These are phyloP conservation scores for Lentinula boryana DNA, from an alignment of 768 basidiomycete genomes.

Conservation along the genomic window DNA sequence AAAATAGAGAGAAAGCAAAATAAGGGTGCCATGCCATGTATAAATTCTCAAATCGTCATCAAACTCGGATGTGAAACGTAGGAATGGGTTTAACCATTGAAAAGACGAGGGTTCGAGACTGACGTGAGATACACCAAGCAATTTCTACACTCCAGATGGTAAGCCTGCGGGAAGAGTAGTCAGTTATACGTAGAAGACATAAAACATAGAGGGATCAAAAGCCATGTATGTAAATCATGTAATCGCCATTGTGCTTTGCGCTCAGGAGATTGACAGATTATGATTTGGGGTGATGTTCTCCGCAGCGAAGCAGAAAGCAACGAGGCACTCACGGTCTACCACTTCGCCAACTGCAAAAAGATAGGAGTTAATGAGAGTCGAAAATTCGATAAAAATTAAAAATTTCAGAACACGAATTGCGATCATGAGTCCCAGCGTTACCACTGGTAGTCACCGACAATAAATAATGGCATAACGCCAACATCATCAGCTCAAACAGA, in stretches of 20 bases:
- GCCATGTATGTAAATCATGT: constrained; percentile 9
- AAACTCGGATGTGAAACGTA: constrained; percentile 40
- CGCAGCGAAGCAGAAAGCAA: background rate
- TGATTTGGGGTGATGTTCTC: constrained; percentile 25
- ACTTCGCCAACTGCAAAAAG: constrained; percentile 1
- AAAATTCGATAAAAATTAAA: background rate
- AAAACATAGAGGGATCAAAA: constrained; percentile 2
- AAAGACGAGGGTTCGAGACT: background rate
- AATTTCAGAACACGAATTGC: constrained; percentile 42
- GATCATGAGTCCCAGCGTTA: constrained; percentile 35
- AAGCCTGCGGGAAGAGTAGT: background rate
- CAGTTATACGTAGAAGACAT: background rate
- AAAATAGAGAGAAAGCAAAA: background rate
- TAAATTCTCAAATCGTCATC: constrained; percentile 14
- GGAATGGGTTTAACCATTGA: constrained; percentile 26
- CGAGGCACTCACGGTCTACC: background rate
- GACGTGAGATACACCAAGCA: constrained; percentile 1
- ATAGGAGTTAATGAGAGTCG: constrained; percentile 10
- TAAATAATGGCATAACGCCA: constrained; percentile 50
- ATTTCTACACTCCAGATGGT: background rate
- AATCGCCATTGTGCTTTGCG: constrained; percentile 22
- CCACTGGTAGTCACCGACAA: constrained; percentile 55
- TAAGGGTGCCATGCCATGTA: constrained; percentile 18
- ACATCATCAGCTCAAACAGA: constrained; percentile 36
- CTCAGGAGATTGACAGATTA: constrained; percentile 60